These are phyloP conservation scores for Pichia sp. DNA, from an alignment of 1,139 yeast species.

Conservation along the genomic window DNA sequence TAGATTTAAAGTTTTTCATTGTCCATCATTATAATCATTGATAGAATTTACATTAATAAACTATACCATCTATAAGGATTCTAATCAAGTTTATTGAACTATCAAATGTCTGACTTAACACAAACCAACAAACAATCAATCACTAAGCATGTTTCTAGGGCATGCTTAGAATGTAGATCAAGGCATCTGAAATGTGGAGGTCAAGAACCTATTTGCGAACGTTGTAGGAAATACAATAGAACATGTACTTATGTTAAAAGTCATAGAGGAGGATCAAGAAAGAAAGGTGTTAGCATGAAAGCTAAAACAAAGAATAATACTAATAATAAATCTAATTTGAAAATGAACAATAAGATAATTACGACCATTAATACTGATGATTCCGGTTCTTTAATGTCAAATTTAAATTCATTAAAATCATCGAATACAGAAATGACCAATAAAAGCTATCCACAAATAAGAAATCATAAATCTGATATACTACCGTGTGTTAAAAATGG, in stretches of 20 bases:
- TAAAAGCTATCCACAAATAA: too few relatives aligned
- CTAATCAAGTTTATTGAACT: too few relatives aligned
- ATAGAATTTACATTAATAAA: too few relatives aligned
- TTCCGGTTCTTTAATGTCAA: too few relatives aligned
- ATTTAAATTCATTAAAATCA: background rate
- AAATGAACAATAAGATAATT: too few relatives aligned
- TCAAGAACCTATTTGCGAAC: conserved; percentile 37
- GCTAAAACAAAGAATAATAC: background rate
- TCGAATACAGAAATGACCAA: background rate
- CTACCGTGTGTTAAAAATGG: conserved; percentile 28
- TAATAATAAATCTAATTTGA: too few relatives aligned
- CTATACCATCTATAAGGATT: too few relatives aligned
- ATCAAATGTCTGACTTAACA: too few relatives aligned
- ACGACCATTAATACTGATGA: too few relatives aligned
- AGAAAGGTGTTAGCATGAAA: conserved; percentile 36
- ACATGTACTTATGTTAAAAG: conserved; percentile 43
- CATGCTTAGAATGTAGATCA: conserved; percentile 44
- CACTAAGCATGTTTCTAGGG: conserved; percentile 36
- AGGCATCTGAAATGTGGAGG: conserved; percentile 47
- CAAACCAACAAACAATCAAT: too few relatives aligned
- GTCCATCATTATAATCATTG: too few relatives aligned
- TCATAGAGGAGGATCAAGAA: conserved; percentile 46
- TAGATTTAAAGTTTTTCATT: too few relatives aligned
- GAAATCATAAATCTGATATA: conserved; percentile 13
- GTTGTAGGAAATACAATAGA: conserved; percentile 33